Evolutionary conservation across 768 basidiomycete genomes (phyloP), one percentile per base, ranked within the genome.

Genomic region (Amanita pallidorosea): DNA sequence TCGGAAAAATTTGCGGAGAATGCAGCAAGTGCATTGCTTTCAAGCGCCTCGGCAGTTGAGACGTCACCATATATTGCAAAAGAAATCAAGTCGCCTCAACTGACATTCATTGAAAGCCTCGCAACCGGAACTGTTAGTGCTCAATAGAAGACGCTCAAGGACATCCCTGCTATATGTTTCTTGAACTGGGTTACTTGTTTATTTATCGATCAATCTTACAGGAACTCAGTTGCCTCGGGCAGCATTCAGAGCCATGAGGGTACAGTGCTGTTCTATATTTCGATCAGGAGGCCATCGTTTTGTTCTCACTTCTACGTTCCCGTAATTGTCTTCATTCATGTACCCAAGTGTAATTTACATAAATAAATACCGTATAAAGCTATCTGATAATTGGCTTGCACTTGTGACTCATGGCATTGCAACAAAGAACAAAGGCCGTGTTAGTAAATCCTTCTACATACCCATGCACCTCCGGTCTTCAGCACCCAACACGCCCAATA

Each of bases 41-140:
- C 65, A 43, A 61, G 58, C 42, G 46, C 68, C 27, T 54, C 63
- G 51, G 56, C 47, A 38, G 22, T 68, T 47, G 58, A 64, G 22
- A 56, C 62, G 41, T 66, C 72, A 51, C 58, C 64, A 22, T 65
- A 70, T 54, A 63, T 67, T 36, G 59, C 40, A 69, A 53, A 50
- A 34, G 70, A 73, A 52, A 65, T 80, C 66, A 82, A 79, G 63
- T 67, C 79, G 35, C 75, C 82, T 54, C 79, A 80, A 61, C 61
- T 81, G 49, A 71, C 81, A 15, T 77, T 80, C 56, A 74, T 73
- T 55, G 83, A 86, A 62, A 81, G 75, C 57, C 71, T 77, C 43
- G 69, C 74, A 45, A 70, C 80, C 48, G 65, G 69, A 43, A 61
- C 66, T 44, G 63, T 72, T 38, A 69, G 70, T 45, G 72, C 69